Conservation (phyloP, 352 stramenopile genomes). For the Phytophthora fragariae region DNA sequence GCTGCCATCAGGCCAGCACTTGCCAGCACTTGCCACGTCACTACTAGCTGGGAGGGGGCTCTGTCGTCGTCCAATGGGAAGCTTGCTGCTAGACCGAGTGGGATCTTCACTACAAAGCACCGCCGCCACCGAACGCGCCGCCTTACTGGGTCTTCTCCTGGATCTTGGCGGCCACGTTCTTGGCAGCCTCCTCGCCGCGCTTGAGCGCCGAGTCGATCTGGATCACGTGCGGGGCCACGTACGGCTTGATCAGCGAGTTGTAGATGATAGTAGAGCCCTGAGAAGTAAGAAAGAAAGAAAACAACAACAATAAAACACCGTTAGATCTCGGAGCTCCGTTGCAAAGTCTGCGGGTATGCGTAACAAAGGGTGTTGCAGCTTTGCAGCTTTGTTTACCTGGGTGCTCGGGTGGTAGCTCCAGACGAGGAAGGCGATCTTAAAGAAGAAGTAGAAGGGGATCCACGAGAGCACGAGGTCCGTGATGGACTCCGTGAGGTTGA, state of each 20-base stretch:
- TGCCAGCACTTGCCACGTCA: conserved; percentile 27
- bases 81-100: conserved; percentile 2
- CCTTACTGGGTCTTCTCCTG: conserved; percentile 49
- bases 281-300: not conserved
- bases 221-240: conserved; percentile 76
- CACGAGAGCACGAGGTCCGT: conserved; percentile 86
- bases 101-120: not conserved
- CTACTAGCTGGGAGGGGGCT: conserved; percentile 24
- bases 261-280: conserved; percentile 88
- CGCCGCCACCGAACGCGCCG: not conserved
- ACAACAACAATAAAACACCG: conserved; percentile 1
- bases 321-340: conserved; percentile 13
- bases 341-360: too few relatives aligned
- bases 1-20: conserved; percentile 19
- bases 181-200: conserved; percentile 59
- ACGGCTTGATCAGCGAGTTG: conserved; percentile 84
- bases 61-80: not conserved
- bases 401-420: conserved; percentile 88
- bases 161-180: conserved; percentile 61
- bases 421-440: conserved; percentile 89
- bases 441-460: conserved; percentile 90
- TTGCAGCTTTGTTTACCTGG: conserved; percentile 33
- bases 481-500: conserved; percentile 94
- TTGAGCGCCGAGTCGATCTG: conserved; percentile 75
- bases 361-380: not conserved